phyloP scores from a whole-genome alignment of 1,284 basidiomycete species.

The Leccinum huronense region DNA sequence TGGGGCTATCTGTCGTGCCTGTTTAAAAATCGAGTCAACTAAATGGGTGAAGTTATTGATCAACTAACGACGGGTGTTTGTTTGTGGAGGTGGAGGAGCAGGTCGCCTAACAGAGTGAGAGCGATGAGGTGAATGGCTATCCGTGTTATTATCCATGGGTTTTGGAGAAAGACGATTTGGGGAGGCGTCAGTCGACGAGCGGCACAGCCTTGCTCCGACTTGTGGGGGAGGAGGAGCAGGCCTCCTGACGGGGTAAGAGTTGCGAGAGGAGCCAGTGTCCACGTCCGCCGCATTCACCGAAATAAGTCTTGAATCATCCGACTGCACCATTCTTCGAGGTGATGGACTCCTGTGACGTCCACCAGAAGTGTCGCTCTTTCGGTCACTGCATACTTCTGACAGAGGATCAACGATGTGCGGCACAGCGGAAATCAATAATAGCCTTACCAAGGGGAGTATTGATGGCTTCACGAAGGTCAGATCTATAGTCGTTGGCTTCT shows the following conservation, averaged over 20 bases:
- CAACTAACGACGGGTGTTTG: not conserved
- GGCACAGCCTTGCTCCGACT: not conserved
- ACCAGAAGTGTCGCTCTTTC: not conserved
- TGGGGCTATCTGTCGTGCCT: not conserved
- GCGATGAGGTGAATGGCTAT: not conserved
- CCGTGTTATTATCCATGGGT: not conserved
- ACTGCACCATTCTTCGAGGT: not conserved
- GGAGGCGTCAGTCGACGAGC: not conserved
- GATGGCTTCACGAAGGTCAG: slow-evolving; percentile 4
- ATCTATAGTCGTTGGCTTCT: not conserved
- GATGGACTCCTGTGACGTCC: slow-evolving; percentile 4
- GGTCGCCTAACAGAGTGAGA: slow-evolving; percentile 12
- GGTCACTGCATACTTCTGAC: slow-evolving; percentile 5
- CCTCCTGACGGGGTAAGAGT: slow-evolving; percentile 7
- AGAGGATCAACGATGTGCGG: slow-evolving; percentile 1
- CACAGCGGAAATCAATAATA: not conserved
- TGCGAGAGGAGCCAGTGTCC: not conserved
- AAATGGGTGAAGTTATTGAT: not conserved
- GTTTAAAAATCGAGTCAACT: not conserved
- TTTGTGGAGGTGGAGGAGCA: slow-evolving; percentile 13
- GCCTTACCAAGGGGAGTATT: slow-evolving; percentile 9
- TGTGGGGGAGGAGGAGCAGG: slow-evolving; percentile 16
- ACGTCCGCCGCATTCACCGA: not conserved
- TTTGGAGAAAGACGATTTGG: not conserved
- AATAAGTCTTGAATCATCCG: not conserved